Evolutionary conservation across 352 stramenopile species (phyloP).

Genomic region (Phytophthora citrophthora): DNA sequence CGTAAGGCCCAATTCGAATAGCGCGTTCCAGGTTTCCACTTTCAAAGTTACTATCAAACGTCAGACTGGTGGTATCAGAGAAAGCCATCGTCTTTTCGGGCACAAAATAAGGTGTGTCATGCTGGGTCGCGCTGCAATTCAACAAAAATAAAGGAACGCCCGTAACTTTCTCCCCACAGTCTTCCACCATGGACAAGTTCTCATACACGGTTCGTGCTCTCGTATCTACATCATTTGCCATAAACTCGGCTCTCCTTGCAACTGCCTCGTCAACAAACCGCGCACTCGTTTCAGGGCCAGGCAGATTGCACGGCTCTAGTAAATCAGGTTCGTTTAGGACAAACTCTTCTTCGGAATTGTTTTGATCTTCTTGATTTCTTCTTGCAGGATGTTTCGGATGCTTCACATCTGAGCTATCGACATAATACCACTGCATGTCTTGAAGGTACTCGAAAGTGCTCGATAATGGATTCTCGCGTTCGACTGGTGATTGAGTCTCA

Average conservation of each 20-base stretch:
- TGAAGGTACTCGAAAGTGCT: conserved; percentile 31
- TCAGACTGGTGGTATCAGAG: conserved; percentile 45
- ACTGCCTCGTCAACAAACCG: conserved; percentile 29
- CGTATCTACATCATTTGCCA: conserved; percentile 35
- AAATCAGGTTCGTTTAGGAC: conserved; percentile 30
- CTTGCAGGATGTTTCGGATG: conserved; percentile 46
- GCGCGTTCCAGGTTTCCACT: conserved; percentile 90
- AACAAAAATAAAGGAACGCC: conserved; percentile 32
- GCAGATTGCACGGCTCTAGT: conserved; percentile 30
- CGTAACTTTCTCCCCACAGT: conserved; percentile 13
- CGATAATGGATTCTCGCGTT: conserved; percentile 5
- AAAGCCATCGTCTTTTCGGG: conserved; percentile 34
- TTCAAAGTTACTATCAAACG: conserved; percentile 94
- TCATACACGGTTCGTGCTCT: conserved; percentile 67
- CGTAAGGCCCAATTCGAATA: conserved; percentile 79
- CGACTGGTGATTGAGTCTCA: conserved; percentile 1
- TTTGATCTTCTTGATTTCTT: conserved; percentile 20
- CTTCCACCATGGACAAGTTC: conserved; percentile 41
- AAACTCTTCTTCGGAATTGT: conserved; percentile 34
- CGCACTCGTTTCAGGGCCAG: conserved; percentile 13
- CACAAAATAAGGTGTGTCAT: conserved; percentile 47
- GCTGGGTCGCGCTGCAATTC: conserved; percentile 7
- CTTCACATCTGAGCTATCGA: conserved; percentile 25
- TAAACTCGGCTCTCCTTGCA: conserved; percentile 38
- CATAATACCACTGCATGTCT: conserved; percentile 37